Conservation (phyloP, 177 flowering plant species). For the Vitis hybrid region DNA sequence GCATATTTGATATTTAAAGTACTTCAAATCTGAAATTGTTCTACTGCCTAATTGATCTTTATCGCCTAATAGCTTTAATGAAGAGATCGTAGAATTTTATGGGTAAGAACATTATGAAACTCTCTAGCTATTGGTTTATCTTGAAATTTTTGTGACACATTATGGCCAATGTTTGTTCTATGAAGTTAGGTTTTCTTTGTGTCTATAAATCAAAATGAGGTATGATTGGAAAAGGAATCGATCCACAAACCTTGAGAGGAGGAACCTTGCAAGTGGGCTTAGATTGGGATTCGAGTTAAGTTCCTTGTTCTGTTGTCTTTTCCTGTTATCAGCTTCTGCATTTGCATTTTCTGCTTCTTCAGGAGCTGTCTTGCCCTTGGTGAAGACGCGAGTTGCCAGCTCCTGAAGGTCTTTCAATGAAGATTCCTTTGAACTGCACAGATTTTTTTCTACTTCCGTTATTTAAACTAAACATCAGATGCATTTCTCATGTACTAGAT, state of each 20-base stretch:
- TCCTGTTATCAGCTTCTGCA: slow-evolving; percentile 45
- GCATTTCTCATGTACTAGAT: too few relatives aligned
- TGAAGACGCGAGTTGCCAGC: slow-evolving; percentile 56
- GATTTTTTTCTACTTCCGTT: slow-evolving; percentile 7
- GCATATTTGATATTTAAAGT: neutral
- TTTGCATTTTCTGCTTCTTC: slow-evolving; percentile 33
- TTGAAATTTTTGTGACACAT: too few relatives aligned
- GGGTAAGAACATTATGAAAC: too few relatives aligned
- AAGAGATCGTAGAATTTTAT: too few relatives aligned
- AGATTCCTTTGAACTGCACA: slow-evolving; percentile 73
- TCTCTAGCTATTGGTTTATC: too few relatives aligned
- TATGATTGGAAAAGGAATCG: neutral
- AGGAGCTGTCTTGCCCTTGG: slow-evolving; percentile 31
- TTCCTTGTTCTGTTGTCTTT: slow-evolving; percentile 55
- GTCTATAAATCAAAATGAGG: neutral
- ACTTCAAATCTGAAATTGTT: too few relatives aligned
- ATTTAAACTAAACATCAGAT: slow-evolving; percentile 1
- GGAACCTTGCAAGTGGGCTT: slow-evolving; percentile 86
- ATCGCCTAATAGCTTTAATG: too few relatives aligned
- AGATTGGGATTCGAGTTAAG: slow-evolving; percentile 52
- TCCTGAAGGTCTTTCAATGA: slow-evolving; percentile 80
- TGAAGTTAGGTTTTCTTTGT: too few relatives aligned
- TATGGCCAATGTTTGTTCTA: too few relatives aligned
- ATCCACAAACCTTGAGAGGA: slow-evolving; percentile 74
- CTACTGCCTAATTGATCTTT: too few relatives aligned